phyloP scores from a whole-genome alignment of 2,329 filamentous ascomycete species.

The Aspergillus flavus region DNA sequence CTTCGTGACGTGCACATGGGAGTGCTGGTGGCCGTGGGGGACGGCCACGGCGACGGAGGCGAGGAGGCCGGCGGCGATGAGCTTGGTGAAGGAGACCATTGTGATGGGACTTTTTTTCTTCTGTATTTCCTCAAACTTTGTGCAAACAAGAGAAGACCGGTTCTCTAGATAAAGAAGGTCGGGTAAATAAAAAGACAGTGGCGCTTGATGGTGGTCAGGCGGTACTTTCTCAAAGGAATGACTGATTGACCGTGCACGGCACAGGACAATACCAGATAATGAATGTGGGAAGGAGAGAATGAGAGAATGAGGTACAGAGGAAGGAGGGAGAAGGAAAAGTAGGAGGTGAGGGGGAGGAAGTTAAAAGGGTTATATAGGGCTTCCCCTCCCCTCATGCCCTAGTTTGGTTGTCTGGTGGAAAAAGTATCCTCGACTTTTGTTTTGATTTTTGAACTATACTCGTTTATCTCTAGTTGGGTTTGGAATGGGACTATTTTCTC shows the following conservation, averaged over 20 bases:
- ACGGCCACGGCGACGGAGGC: slow-evolving; percentile 37
- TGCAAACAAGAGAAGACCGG: slow-evolving; percentile 21
- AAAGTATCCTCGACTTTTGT: neutral
- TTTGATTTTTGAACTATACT: neutral
- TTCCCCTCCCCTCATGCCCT: neutral
- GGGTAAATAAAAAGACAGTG: slow-evolving; percentile 10
- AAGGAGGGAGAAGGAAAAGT: neutral
- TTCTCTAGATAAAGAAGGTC: slow-evolving; percentile 24
- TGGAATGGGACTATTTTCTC: neutral
- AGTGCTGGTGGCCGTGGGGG: slow-evolving; percentile 25
- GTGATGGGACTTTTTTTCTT: slow-evolving; percentile 15
- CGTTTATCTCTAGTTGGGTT: neutral
- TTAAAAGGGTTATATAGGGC: slow-evolving; percentile 1
- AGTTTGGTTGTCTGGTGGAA: neutral
- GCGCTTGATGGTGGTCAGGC: slow-evolving; percentile 1
- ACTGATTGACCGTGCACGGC: slow-evolving; percentile 36
- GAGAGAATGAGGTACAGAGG: neutral
- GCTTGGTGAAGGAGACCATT: slow-evolving; percentile 43
- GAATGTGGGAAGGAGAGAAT: slow-evolving; percentile 3
- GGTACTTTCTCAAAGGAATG: slow-evolving; percentile 25
- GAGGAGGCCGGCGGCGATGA: slow-evolving; percentile 37
- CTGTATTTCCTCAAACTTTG: neutral
- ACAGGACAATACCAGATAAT: slow-evolving; percentile 27
- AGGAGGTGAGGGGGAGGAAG: neutral
- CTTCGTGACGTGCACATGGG: slow-evolving; percentile 3